Base-by-base conservation (phyloP, 2,329 filamentous ascomycete genomes). In the Aspergillus sp. region DNA sequence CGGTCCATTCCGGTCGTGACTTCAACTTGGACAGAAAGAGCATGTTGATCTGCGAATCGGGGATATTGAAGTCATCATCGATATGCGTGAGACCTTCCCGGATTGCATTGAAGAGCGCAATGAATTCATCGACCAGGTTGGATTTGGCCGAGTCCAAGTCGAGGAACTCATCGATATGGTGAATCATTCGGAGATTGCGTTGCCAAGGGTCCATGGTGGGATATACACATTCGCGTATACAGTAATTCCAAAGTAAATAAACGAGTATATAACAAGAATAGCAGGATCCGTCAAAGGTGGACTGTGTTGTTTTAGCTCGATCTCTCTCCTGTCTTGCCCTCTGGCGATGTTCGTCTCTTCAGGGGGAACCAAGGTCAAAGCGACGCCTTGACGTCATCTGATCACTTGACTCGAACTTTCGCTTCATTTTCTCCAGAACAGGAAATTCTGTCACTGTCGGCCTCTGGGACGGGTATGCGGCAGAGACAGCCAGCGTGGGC, bases 151-250 rank as follows among this genome's bases (percentile, higher is more conserved):
- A 52, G 48, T 61, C 59, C 29, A 62, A 51, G 33, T 62, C 57
- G 12, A 62, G 48, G 35, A 61, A 57, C 44, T 62, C 59, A 40
- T 56, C 50, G 30, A 62, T 53, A 33, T 60, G 56, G 46, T 61
- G 59, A 39, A 62, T 55, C 42, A 59, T 51, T 7, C 58, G 58
- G 34, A 56, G 52, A 42, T 56, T 60, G 10, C 54, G 57, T 41
- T 61, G 56, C 49, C 56, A 57, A 41, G 42, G 42, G 12, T 58
- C 53, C 58, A 61, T 60, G 6, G 30, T 42, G 27, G 19, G 19
- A 19, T 19, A 19, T 19, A 19, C 19, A 19, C 19, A 19, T 19
- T 19, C 19, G 19, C 19, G 19, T 19, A 19, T 19, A 19, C 19
- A 19, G 19, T 2, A 19, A 19, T 19, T 19, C 19, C 19, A 19